Conservation (phyloP, 768 basidiomycete genomes). For the Podaxis sp. region DNA sequence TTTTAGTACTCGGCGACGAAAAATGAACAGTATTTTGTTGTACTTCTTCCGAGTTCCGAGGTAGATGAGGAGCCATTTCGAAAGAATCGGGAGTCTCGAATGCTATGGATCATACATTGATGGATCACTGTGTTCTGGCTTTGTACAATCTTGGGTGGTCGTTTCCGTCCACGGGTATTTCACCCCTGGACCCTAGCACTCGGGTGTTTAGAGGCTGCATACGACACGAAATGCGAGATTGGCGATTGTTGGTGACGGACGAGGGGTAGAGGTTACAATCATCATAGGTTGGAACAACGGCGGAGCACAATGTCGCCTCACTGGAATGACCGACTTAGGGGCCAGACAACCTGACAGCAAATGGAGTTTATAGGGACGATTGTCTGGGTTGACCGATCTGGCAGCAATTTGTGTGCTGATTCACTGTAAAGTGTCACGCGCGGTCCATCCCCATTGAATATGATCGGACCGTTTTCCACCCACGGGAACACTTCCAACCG, state of each 20-base stretch:
- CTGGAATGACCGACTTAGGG: background rate
- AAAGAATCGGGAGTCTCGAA: too few species aligned
- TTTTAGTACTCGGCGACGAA: background rate
- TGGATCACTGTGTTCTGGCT: too few species aligned
- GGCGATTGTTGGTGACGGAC: background rate
- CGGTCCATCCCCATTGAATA: background rate
- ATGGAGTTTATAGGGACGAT: background rate
- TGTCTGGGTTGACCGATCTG: background rate
- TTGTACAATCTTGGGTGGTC: too few species aligned
- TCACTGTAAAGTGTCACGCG: too few species aligned
- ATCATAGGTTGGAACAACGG: too few species aligned
- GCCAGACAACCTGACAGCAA: background rate
- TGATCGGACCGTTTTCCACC: slow-evolving; percentile 4
- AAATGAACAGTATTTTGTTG: background rate
- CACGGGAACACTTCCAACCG: background rate
- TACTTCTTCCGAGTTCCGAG: too few species aligned
- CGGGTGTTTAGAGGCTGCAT: background rate
- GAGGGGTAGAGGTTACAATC: too few species aligned
- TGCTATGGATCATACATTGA: too few species aligned
- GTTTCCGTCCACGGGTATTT: background rate
- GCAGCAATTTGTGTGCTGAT: background rate
- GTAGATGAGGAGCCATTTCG: too few species aligned
- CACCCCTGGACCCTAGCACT: background rate
- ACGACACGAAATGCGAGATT: background rate
- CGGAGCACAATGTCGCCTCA: too few species aligned